These are phyloP conservation scores for Calonectria ilicicola DNA, from an alignment of 2,329 filamentous ascomycete genomes.

Conservation along the genomic window DNA sequence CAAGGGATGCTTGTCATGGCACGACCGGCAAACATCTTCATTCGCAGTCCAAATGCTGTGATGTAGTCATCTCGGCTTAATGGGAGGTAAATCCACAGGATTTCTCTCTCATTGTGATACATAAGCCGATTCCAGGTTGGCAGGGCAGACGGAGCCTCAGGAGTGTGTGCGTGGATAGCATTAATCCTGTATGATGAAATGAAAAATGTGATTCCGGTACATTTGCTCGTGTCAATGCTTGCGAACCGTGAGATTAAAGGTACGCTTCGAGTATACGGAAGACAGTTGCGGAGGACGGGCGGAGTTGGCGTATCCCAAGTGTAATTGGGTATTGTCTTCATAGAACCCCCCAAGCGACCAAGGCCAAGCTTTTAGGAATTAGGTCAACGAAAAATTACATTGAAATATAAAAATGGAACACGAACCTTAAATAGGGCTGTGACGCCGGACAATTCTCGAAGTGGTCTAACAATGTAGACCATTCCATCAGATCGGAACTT, in stretches of 20 bases:
- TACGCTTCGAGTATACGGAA: not conserved
- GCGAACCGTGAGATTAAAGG: not conserved
- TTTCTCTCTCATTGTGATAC: not conserved
- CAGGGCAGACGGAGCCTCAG: not conserved
- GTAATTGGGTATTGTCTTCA: slow-evolving; percentile 7
- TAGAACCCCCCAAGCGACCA: not conserved
- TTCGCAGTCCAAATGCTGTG: slow-evolving; percentile 4
- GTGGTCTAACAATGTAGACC: slow-evolving; percentile 1
- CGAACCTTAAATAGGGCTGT: not conserved
- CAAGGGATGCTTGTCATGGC: slow-evolving; percentile 1
- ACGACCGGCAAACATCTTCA: slow-evolving; percentile 7
- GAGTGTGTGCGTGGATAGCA: slow-evolving; percentile 4
- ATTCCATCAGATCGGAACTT: slow-evolving; percentile 4
- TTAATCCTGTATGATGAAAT: slow-evolving; percentile 8
- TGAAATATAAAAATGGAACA: not conserved
- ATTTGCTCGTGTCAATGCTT: slow-evolving; percentile 1
- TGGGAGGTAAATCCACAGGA: slow-evolving; percentile 3
- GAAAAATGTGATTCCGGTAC: slow-evolving; percentile 11
- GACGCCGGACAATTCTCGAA: slow-evolving; percentile 1
- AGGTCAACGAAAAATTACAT: not conserved
- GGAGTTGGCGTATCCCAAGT: slow-evolving; percentile 16
- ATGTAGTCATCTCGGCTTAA: not conserved
- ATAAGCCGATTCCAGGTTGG: slow-evolving; percentile 3
- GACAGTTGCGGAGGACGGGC: not conserved
- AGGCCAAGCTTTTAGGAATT: not conserved